Conservation (phyloP, 140 eudicot species). For the Stevia rebaudiana region DNA sequence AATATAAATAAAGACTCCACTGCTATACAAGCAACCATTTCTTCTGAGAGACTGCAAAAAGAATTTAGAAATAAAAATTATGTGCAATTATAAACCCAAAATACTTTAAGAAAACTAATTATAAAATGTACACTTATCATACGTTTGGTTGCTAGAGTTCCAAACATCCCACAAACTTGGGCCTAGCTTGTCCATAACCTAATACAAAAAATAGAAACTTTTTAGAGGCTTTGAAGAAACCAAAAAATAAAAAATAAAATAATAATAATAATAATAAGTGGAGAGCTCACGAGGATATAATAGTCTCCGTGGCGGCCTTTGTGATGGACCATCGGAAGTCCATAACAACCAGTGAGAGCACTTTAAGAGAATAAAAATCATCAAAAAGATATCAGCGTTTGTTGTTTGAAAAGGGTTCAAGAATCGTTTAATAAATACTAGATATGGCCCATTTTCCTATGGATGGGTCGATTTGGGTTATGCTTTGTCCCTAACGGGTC, state of each 20-base stretch:
- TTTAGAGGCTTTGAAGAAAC: too few species aligned
- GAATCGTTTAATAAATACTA: too few species aligned
- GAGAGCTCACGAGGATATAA: conserved; percentile 46
- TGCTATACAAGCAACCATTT: conserved; percentile 66
- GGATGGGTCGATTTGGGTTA: too few species aligned
- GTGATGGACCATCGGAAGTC: conserved; percentile 57
- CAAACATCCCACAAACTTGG: conserved; percentile 70
- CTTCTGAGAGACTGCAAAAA: conserved; percentile 55
- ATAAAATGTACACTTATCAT: conserved; percentile 7
- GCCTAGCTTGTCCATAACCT: conserved; percentile 64
- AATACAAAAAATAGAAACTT: background rate
- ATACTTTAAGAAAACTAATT: too few species aligned
- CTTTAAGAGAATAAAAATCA: conserved; percentile 25
- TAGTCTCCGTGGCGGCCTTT: conserved; percentile 63
- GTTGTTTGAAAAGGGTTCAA: too few species aligned
- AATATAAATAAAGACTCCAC: conserved; percentile 52
- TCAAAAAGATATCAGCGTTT: too few species aligned
- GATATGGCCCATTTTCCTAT: too few species aligned
- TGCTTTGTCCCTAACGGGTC: too few species aligned
- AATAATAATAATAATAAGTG: background rate
- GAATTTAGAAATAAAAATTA: too few species aligned
- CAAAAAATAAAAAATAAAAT: too few species aligned
- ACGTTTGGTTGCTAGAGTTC: conserved; percentile 56
- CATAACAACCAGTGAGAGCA: conserved; percentile 52
- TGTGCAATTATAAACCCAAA: too few species aligned